Evolutionary conservation across 306 rosid species (phyloP).

Genomic region (Cicer yamashitae): DNA sequence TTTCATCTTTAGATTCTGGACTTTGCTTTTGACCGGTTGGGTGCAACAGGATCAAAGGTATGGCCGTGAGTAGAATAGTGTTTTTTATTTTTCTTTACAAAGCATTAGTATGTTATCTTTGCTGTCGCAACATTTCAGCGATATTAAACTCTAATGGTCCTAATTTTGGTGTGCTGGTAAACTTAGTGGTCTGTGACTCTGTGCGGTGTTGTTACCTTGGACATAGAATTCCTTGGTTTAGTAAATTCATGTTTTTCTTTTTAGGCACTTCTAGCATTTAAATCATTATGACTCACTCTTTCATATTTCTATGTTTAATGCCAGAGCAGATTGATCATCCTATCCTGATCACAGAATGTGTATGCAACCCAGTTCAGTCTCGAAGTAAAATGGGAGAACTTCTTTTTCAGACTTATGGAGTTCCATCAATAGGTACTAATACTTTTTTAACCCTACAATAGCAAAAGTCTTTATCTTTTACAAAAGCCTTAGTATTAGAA

Average conservation of each 20-base stretch:
- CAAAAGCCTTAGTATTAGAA: conserved; percentile 23
- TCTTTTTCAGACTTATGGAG: conserved; percentile 96
- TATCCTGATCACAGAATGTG: conserved; percentile 90
- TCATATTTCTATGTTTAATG: conserved; percentile 58
- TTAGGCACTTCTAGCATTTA: conserved; percentile 25
- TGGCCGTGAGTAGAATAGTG: conserved; percentile 39
- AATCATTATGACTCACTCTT: conserved; percentile 44
- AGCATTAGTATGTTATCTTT: conserved; percentile 17
- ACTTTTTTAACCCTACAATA: conserved; percentile 24
- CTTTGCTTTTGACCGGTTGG: conserved; percentile 91
- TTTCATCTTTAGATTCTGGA: conserved; percentile 78
- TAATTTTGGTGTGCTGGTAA: conserved; percentile 28
- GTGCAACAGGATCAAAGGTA: conserved; percentile 88
- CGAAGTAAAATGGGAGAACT: conserved; percentile 98
- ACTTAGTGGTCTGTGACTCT: not conserved
- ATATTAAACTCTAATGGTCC: conserved; percentile 19
- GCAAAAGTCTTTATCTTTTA: conserved; percentile 13
- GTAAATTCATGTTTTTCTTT: not conserved
- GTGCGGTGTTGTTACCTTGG: conserved; percentile 28
- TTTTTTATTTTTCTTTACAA: conserved; percentile 2
- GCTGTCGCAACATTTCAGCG: conserved; percentile 7
- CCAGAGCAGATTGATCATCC: conserved; percentile 97
- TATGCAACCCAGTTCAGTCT: conserved; percentile 92
- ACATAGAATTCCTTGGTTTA: conserved; percentile 37
- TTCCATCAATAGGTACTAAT: conserved; percentile 81